phyloP scores from a whole-genome alignment of 2,329 filamentous ascomycete genomes.

The Apiospora kogelbergensis region DNA sequence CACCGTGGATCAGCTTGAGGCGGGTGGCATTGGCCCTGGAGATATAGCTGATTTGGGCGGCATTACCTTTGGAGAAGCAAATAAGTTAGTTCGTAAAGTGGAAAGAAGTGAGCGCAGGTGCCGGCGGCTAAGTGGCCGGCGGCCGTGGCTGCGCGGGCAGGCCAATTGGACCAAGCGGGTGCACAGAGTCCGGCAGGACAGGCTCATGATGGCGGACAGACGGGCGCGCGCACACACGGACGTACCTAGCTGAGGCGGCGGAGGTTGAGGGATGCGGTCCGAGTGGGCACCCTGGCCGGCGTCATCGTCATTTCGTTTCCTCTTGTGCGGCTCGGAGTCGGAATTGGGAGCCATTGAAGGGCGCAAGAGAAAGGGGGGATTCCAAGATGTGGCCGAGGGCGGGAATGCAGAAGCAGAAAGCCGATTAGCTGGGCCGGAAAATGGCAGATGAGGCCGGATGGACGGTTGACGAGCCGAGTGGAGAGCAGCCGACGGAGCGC shows the following conservation, averaged over 20 bases:
- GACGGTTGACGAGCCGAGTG: conserved; percentile 1
- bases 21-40: conserved; percentile 43
- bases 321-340: conserved; percentile 44
- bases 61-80: neutral
- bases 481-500: conserved; percentile 1
- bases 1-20: conserved; percentile 52
- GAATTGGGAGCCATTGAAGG: conserved; percentile 41
- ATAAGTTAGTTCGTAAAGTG: neutral
- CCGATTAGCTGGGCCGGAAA: neutral
- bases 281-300: conserved; percentile 36
- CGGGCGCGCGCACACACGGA: conserved; percentile 17
- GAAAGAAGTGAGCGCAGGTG: neutral
- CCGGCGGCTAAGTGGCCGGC: neutral
- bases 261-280: conserved; percentile 44
- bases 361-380: neutral
- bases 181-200: neutral
- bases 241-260: conserved; percentile 46
- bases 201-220: neutral
- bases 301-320: conserved; percentile 47
- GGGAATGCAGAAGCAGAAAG: neutral
- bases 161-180: neutral
- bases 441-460: neutral
- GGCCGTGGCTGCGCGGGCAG: neutral
- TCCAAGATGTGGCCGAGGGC: neutral
- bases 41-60: conserved; percentile 51